Evolutionary conservation across 2,329 filamentous ascomycete species (phyloP), one percentile per base, ranked within the genome.

Genomic region (Aspergillus fumigatus): DNA sequence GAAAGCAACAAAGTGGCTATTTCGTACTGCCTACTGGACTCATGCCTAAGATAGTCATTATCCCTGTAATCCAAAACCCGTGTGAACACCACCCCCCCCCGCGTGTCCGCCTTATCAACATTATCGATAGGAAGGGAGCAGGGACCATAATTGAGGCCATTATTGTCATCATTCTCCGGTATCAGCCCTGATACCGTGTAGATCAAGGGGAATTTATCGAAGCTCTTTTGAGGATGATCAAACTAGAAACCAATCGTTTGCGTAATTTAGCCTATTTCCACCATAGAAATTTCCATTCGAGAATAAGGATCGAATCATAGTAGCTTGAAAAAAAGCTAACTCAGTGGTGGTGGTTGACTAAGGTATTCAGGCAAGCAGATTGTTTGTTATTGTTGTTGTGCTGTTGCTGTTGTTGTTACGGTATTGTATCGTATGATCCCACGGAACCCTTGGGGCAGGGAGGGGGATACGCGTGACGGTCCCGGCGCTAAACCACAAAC

Each of bases 401-500:
- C 11, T 29, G 27, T 32, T 29, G 27, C 11, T 29, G 27, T 32
- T 48, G 17, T 45, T 11, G 51, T 49, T 53, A 29, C 27, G 27
- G 55, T 48, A 43, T 35, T 29, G 38, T 59, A 54, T 62, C 52
- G 53, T 62, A 62, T 60, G 57, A 63, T 59, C 27, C 27, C 14
- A 47, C 41, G 52, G 48, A 53, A 52, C 48, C 19, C 45, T 11
- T 43, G n/a, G n/a, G n/a, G n/a, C 3, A 8, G 40, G 32, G 55
- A 52, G 54, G 21, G 53, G 53, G 54, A 51, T 51, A 68, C 67
- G 67, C 67, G 68, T 70, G 58, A 64, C 54, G 53, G 56, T 55
- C 58, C 58, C 62, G 59, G 60, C 60, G 52, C 68, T 70, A 70
- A 63, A 51, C 67, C 63, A n/a, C 26, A 65, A 58, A 51, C 6